Conservation (phyloP, 176 grass and related monocot species). For the Bromus sterilis region DNA sequence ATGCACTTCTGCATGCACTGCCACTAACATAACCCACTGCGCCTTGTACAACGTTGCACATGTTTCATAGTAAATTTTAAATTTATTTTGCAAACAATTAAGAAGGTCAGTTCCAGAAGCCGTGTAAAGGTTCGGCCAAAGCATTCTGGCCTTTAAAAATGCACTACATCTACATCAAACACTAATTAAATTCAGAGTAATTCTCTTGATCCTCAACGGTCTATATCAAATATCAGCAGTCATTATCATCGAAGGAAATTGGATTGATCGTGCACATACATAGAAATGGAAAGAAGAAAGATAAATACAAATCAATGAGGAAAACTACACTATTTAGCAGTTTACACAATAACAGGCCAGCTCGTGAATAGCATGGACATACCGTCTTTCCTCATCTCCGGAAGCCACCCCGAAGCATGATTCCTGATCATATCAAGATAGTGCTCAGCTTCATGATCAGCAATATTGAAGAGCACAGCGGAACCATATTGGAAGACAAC, state of each 20-base stretch:
- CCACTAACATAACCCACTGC: neutral
- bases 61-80: neutral
- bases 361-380: neutral
- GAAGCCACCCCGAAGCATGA: slow-evolving; percentile 83
- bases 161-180: neutral
- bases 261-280: neutral
- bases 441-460: slow-evolving; percentile 85
- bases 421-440: slow-evolving; percentile 88
- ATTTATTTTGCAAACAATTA: neutral
- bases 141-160: neutral
- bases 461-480: slow-evolving; percentile 84
- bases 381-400: slow-evolving; percentile 90
- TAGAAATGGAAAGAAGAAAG: neutral
- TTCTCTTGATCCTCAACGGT: neutral
- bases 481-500: slow-evolving; percentile 94
- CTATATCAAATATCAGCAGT: neutral
- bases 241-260: neutral
- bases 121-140: neutral
- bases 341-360: neutral
- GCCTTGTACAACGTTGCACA: neutral
- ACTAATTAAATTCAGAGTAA: neutral
- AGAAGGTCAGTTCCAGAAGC: neutral
- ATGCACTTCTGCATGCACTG: neutral
- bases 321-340: neutral
- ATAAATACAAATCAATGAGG: neutral